Evolutionary conservation across 805 yeast genomes (phyloP).

Genomic region (Saturnispora serradocipensis): DNA sequence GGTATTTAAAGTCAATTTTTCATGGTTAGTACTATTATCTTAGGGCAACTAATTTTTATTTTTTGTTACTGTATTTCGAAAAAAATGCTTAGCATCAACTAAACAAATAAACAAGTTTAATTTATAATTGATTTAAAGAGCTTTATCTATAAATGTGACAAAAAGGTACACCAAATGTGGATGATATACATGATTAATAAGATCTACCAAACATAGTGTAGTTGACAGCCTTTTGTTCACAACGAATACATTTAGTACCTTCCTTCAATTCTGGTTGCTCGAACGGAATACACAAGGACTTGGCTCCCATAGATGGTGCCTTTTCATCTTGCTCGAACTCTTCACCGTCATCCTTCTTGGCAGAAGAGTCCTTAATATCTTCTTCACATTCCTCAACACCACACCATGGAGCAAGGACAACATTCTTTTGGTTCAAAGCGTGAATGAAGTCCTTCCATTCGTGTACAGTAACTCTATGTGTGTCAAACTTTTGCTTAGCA

Average conservation of each 20-base stretch:
- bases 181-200: constrained; percentile 37
- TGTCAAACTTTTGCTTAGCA: constrained; percentile 78
- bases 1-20: background rate
- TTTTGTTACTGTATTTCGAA: background rate
- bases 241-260: constrained; percentile 81
- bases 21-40: background rate
- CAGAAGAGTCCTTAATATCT: constrained; percentile 84
- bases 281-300: constrained; percentile 92
- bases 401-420: constrained; percentile 95
- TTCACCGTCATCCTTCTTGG: constrained; percentile 70
- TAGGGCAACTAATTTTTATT: background rate
- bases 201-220: constrained; percentile 98
- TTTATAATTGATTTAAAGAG: background rate
- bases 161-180: background rate
- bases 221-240: constrained; percentile 65
- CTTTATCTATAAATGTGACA: background rate
- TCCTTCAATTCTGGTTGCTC: constrained; percentile 76
- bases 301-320: constrained; percentile 99
- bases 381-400: constrained; percentile 93
- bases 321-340: constrained; percentile 88
- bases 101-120: background rate
- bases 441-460: constrained; percentile 93
- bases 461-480: constrained; percentile 72
- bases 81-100: background rate
- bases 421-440: constrained; percentile 81